Evolutionary conservation across 2,329 filamentous ascomycete species (phyloP).

Genomic region (Macrophomina phaseolina): DNA sequence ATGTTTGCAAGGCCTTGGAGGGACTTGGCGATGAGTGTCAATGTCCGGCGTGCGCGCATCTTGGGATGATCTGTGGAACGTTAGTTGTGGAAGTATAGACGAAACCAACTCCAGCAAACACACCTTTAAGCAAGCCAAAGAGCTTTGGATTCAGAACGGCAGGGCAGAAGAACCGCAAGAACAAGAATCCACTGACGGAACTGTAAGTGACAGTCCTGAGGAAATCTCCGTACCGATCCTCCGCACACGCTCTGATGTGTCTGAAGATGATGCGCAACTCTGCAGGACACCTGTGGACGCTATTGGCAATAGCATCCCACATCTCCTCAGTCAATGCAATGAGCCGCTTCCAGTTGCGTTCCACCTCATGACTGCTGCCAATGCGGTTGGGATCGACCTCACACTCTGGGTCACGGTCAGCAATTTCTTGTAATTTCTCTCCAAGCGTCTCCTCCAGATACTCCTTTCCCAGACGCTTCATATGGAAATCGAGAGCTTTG

Average conservation of each 20-base stretch:
- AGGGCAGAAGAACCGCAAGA: slow-evolving; percentile 92
- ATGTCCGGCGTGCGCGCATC: slow-evolving; percentile 79
- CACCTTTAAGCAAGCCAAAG: slow-evolving; percentile 80
- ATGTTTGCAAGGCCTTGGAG: slow-evolving; percentile 90
- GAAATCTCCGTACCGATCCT: slow-evolving; percentile 93
- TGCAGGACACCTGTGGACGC: slow-evolving; percentile 75
- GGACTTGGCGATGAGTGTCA: slow-evolving; percentile 91
- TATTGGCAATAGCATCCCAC: slow-evolving; percentile 81
- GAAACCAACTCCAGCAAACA: neutral
- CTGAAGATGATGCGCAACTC: slow-evolving; percentile 87
- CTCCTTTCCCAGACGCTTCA: slow-evolving; percentile 91
- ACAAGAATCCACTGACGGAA: slow-evolving; percentile 92
- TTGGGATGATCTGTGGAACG: slow-evolving; percentile 73
- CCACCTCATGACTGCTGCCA: slow-evolving; percentile 69
- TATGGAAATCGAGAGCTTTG: slow-evolving; percentile 91
- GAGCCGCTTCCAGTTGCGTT: slow-evolving; percentile 81
- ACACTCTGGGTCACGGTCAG: slow-evolving; percentile 87
- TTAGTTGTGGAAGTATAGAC: slow-evolving; percentile 30
- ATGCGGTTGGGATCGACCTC: slow-evolving; percentile 92
- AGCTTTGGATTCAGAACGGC: slow-evolving; percentile 96
- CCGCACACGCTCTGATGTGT: slow-evolving; percentile 89
- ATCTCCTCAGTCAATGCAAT: slow-evolving; percentile 79
- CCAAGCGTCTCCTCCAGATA: slow-evolving; percentile 86
- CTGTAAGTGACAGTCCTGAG: slow-evolving; percentile 88
- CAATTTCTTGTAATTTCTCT: slow-evolving; percentile 88